Evolutionary conservation across 148 eudicot genomes (phyloP), one percentile per base, ranked within the genome.

Genomic region (Chenopodium suecicum): DNA sequence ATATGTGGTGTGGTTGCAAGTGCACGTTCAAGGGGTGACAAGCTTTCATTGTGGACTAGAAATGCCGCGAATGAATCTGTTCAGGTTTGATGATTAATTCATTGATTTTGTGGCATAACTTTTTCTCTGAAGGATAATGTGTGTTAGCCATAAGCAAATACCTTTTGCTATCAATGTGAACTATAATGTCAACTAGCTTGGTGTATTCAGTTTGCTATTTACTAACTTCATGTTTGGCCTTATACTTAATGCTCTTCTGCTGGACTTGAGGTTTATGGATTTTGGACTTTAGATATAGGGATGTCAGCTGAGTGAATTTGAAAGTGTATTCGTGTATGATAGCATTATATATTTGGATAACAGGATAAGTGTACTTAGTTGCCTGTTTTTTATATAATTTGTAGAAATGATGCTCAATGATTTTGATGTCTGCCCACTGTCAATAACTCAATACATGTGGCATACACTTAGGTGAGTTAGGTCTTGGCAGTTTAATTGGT

Each of bases 1-100:
- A 90, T 96, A 64, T 96, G 99, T 82, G 99, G 99, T 64, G 95
- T 96, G 73, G 99, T 96, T 81, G 99, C 94, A 52, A 94, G 95
- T 81, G 98, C 93, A 75, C 98, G 99, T 65, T 88, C 80, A 77
- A 91, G 90, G 78, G 91, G 89, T 37, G 99, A 94, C 85, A 96
- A 91, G 76, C 87, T 96, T 76, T 86, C 99, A 31, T 62, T 96
- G 82, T 96, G 99, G 99, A 94, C 99, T 64, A 96, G 83, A 83
- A 90, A 89, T 80, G 95, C 98, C 4, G 79, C 92, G 31, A 96
- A 96, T 79, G 99, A 96, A 84, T 92, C 99, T 85, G 92, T 87
- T 80, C 98, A 96, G 97, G 99, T 96, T 85, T 73, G 82, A 48
- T 77, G 16, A 76, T 37, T 23, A n/a, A 48, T 78, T 60, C 34